These are phyloP conservation scores for Vitis hybrid DNA, from an alignment of 177 flowering plant genomes.

Conservation along the genomic window DNA sequence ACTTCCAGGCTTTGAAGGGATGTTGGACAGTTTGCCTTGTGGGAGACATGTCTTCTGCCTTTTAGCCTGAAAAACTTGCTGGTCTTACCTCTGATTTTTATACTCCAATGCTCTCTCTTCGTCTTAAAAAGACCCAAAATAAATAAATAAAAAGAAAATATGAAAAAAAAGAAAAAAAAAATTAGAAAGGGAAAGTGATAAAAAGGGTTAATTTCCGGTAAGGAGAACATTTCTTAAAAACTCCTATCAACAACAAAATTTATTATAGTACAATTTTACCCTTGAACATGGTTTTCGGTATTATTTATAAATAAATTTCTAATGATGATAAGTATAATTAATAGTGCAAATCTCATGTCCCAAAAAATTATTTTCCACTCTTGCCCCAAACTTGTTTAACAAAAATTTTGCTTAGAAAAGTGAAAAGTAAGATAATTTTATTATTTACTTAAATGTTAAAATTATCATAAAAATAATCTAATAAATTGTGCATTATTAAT, in stretches of 20 bases:
- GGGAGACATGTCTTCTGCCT: neutral
- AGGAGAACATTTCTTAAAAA: no score
- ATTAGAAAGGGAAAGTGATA: no score
- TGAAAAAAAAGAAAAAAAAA: no score
- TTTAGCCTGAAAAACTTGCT: neutral
- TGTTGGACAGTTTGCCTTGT: slow-evolving; percentile 9
- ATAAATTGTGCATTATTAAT: no score
- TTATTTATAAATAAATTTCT: no score
- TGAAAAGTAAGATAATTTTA: neutral
- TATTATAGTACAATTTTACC: no score
- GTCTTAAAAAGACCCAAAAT: neutral
- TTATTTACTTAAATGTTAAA: no score
- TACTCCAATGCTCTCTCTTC: neutral
- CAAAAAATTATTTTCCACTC: neutral
- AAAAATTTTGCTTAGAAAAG: neutral
- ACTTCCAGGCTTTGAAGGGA: slow-evolving; percentile 18
- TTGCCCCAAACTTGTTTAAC: neutral
- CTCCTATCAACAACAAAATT: no score
- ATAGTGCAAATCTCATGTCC: neutral
- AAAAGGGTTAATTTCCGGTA: no score
- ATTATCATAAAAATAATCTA: no score
- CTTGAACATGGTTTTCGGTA: no score
- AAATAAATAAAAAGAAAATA: neutral
- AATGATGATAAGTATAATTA: neutral
- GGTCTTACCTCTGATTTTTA: neutral